These are phyloP conservation scores for Xylaria telfairii DNA, from an alignment of 495 filamentous ascomycete species.

Conservation along the genomic window DNA sequence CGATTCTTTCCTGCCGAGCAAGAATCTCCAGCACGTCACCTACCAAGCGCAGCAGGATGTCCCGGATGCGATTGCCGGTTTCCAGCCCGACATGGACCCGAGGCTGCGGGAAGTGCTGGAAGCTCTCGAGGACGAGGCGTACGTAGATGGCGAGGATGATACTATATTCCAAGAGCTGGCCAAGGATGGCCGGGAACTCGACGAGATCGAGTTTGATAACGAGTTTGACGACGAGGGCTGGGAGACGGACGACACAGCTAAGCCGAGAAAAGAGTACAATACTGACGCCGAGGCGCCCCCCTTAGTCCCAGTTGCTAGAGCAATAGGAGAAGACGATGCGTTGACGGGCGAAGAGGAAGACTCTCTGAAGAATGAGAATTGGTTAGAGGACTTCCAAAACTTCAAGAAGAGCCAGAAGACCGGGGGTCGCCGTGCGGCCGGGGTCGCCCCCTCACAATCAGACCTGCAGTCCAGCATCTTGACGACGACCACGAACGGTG, in stretches of 20 bases:
- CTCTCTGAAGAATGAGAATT: slow-evolving; percentile 60
- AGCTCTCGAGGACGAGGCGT: slow-evolving; percentile 94
- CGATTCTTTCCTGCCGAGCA: slow-evolving; percentile 71
- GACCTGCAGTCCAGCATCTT: slow-evolving; percentile 75
- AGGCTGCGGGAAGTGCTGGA: slow-evolving; percentile 89
- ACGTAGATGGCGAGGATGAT: slow-evolving; percentile 87
- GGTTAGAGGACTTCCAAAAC: slow-evolving; percentile 88
- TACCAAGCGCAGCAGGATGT: slow-evolving; percentile 95
- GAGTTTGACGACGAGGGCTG: slow-evolving; percentile 78
- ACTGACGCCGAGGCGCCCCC: slow-evolving; percentile 55
- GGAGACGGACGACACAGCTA: slow-evolving; percentile 94
- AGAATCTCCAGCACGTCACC: slow-evolving; percentile 71
- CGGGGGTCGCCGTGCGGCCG: slow-evolving; percentile 46
- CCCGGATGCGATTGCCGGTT: slow-evolving; percentile 87
- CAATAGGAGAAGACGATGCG: slow-evolving; percentile 29
- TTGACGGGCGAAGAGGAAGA: slow-evolving; percentile 49
- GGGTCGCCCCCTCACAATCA: slow-evolving; percentile 56
- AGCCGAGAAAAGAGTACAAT: slow-evolving; percentile 60
- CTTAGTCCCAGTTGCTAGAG: slow-evolving; percentile 45
- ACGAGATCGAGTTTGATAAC: slow-evolving; percentile 59
- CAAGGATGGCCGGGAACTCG: slow-evolving; percentile 69
- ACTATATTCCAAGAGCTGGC: slow-evolving; percentile 83
- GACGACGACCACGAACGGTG: slow-evolving; percentile 77
- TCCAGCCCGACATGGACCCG: slow-evolving; percentile 98
- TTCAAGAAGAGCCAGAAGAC: slow-evolving; percentile 79